Base-by-base conservation (phyloP, 257 asterid genomes). In the Gentiana dahurica region DNA sequence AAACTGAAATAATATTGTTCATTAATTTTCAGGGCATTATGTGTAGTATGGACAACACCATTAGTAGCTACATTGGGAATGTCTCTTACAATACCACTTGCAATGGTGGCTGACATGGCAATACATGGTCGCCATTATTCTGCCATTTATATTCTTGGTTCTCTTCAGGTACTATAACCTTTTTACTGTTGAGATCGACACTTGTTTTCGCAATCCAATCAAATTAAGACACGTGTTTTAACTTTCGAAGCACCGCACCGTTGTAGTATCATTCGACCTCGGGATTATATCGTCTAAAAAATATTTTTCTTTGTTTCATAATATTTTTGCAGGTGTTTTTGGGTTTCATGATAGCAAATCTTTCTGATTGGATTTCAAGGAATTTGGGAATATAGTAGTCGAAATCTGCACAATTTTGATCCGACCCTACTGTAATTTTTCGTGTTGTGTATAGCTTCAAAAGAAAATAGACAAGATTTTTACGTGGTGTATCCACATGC, bases 31-130 rank as follows among this genome's bases (percentile, higher is more conserved):
- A 92, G 99, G 95, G 99, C 99, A 51, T 76, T 92, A 38, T 85
- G 97, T 70, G 99, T 92, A 32, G 97, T 92, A 50, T 92, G 99
- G 99, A 92, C 99, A 50, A 92, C 97, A 38, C 99, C 99, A 5
- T 69, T 92, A 10, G 99, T 92, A 56, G 99, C 99, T 62, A 92
- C 99, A 13, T 68, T 92, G 66, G 99, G 97, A 72, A 80, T 92
- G 95, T 92, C 99, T 48, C 95, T 92, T 55, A 92, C 97, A 65
- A 92, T 92, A 63, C 99, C 99, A n/a, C 81, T 92, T 8, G 97
- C 99, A 51, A 92, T 92, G 99, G 75, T 83, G 59, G 99, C 99
- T 36, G 99, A 92, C 69, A 92, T 92, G 93, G 53, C 82, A 66
- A 88, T 92, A 68, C 99, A 92, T 48, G 99, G 99, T 6, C 85